A percentile compares a stretch with the other conserved stretches of the same genome.
phyloP scores from a whole-genome alignment of 208 protist species.

The Leishmania tropica region DNA sequence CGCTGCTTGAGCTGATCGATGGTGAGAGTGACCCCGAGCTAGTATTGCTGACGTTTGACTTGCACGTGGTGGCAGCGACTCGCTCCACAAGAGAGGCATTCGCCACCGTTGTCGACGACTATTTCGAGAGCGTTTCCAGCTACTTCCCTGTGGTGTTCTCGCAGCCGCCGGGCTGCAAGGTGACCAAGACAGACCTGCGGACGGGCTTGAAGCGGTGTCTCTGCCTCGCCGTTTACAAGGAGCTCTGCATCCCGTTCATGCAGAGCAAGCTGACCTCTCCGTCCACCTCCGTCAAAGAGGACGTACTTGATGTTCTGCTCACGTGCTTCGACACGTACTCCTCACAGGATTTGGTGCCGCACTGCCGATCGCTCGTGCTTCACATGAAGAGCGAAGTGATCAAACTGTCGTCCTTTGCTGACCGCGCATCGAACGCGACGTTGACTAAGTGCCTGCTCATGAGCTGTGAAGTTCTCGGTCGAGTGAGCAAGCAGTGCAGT shows the following conservation, averaged over 20 bases:
- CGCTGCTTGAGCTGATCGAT: slow-evolving; percentile 63
- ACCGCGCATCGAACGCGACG: slow-evolving; percentile 29
- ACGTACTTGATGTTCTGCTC: slow-evolving; percentile 44
- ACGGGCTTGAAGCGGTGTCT: slow-evolving; percentile 48
- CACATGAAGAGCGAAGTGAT: slow-evolving; percentile 67
- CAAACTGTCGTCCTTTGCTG: slow-evolving; percentile 46
- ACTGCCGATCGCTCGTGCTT: slow-evolving; percentile 35
- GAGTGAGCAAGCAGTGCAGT: slow-evolving; percentile 30
- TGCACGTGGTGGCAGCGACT: slow-evolving; percentile 37
- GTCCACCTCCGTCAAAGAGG: slow-evolving; percentile 68
- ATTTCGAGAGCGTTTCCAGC: slow-evolving; percentile 79
- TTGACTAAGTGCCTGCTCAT: slow-evolving; percentile 41
- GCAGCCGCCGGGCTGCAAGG: slow-evolving; percentile 55
- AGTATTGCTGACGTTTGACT: slow-evolving; percentile 53
- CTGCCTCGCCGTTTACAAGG: slow-evolving; percentile 40
- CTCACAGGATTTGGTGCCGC: slow-evolving; percentile 15
- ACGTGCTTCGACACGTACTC: slow-evolving; percentile 36
- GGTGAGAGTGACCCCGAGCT: slow-evolving; percentile 79
- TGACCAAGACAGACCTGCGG: slow-evolving; percentile 69
- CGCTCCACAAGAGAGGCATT: slow-evolving; percentile 28
- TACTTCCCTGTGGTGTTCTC: slow-evolving; percentile 89
- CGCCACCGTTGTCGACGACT: slow-evolving; percentile 43
- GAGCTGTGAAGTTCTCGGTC: slow-evolving; percentile 34
- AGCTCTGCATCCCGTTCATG: slow-evolving; percentile 71
- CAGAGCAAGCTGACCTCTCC: slow-evolving; percentile 70